Conservation (phyloP, 129 eudicot genomes). For the Daucus carota region DNA sequence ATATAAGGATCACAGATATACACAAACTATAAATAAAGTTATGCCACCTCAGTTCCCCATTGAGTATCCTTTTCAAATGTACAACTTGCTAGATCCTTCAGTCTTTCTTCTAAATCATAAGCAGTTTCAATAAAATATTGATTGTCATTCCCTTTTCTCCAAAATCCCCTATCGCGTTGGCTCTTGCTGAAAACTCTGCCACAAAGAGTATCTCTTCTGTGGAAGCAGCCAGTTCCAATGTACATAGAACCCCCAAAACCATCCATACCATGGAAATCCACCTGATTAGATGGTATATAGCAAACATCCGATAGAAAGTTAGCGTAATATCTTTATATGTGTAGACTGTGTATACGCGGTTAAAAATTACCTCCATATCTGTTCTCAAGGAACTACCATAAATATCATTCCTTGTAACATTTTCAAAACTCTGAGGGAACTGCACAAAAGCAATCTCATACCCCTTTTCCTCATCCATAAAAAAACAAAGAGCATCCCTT, state of each 20-base stretch:
- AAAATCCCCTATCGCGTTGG: conserved; percentile 14
- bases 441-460: conserved; percentile 79
- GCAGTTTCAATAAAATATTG: conserved; percentile 9
- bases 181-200: conserved; percentile 40
- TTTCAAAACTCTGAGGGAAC: conserved; percentile 57
- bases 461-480: conserved; percentile 80
- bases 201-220: conserved; percentile 53
- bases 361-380: conserved; percentile 36
- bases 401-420: conserved; percentile 65
- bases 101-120: conserved; percentile 16
- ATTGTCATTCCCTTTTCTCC: conserved; percentile 24
- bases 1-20: background rate
- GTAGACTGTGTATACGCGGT: background rate
- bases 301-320: background rate
- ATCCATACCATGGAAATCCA: conserved; percentile 70
- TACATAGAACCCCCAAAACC: conserved; percentile 76
- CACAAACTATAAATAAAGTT: background rate
- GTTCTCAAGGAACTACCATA: conserved; percentile 43
- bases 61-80: conserved; percentile 51
- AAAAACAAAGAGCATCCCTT: conserved; percentile 81
- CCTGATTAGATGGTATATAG: conserved; percentile 27
- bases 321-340: background rate
- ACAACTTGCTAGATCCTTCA: conserved; percentile 49
- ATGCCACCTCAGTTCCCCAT: conserved; percentile 80
- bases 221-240: conserved; percentile 82